Evolutionary conservation across 108 stramenopile species (phyloP), one percentile per base, ranked within the genome.

Genomic region (Pseudonitzschia delicatissima): DNA sequence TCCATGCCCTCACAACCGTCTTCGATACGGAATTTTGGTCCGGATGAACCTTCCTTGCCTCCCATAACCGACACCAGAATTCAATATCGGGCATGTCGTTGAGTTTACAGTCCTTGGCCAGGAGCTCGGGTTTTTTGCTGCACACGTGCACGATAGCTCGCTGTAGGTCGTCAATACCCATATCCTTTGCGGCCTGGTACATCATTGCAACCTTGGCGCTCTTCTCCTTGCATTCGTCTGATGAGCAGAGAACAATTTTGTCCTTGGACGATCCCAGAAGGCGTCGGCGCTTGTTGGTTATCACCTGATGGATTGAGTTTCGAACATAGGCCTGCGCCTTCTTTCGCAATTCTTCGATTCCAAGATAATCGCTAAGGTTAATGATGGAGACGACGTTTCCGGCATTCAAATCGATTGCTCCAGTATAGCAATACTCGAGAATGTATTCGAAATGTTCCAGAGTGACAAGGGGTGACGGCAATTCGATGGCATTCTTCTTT

Each of bases 11-110:
- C 34, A 55, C 29, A 5, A 5, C 0, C 29, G 31, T n/a, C 2
- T 31, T 55, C 13, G 31, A 9, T 33, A 28, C 26, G 28, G 32
- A 12, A 5, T 31, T 0, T 31, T 2, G 2, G 8, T 33, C 1
- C 32, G 11, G 29, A 0, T 31, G 29, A 27, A 33, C 31, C 31
- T 32, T 55, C 31, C 53, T 23, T 33, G 15, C 7, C 5, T 0
- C 53, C 29, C 17, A 55, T 27, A 55, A 31, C 4, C 53, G 53
- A 33, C 53, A 55, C 53, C 53, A 55, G 31, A 55, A 28, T 5
- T 55, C 31, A n/a, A 33, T 17, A 27, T 55, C 26, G 7, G 53
- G 31, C 2, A 55, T 55, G 17, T 31, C 12, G 2, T 27, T 3
- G 31, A 55, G 11, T 17, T 23, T n/a, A 12, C 3, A 33, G 17